Base-by-base conservation (phyloP, 2,329 filamentous ascomycete species). In the Nemania sp. region DNA sequence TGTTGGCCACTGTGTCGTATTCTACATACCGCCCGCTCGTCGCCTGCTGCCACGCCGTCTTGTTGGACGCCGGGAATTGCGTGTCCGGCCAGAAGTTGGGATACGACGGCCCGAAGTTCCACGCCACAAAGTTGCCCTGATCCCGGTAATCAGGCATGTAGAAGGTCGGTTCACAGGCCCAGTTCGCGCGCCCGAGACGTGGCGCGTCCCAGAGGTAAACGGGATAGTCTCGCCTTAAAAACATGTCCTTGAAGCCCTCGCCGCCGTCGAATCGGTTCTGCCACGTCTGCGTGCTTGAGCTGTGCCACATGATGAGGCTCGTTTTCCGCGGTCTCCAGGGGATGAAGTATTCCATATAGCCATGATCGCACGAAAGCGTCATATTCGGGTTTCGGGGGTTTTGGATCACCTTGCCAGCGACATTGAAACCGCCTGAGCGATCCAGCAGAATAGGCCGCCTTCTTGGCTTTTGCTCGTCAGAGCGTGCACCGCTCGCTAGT, bases 181-280 rank as follows among this genome's bases (percentile, higher is more conserved):
- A 81, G 62, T 80, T 79, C 2, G 79, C 79, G 1, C 79, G 75
- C 3, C 79, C 79, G 5, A 80, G 74, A 1, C 78, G 74, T 1
- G 79, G 79, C 0, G 77, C 79, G n/a, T 80, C 79, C 77, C 76
- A 80, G 22, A 81, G 78, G 60, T 78, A 81, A 5, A 81, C 79
- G 7, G 79, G 79, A 54, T 80, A 81, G 66, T 77, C 72, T 5
- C 76, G 75, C 41, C 79, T 77, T 52, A 80, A 66, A 58, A 80
- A 79, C 75, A 76, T 80, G 73, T 81, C 79, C 65, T 80, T 80
- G 73, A 75, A 81, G n/a, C 79, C 79, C 32, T 79, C 77, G 52
- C 79, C 79, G 47, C 79, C 79, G 69, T 80, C 79, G 75, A 76
- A 80, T 18, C 79, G 77, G 68, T 80, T 81, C 63, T 81, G 79